These are phyloP conservation scores for Globisporangium viniferum DNA, from an alignment of 352 stramenopile species.

Conservation along the genomic window DNA sequence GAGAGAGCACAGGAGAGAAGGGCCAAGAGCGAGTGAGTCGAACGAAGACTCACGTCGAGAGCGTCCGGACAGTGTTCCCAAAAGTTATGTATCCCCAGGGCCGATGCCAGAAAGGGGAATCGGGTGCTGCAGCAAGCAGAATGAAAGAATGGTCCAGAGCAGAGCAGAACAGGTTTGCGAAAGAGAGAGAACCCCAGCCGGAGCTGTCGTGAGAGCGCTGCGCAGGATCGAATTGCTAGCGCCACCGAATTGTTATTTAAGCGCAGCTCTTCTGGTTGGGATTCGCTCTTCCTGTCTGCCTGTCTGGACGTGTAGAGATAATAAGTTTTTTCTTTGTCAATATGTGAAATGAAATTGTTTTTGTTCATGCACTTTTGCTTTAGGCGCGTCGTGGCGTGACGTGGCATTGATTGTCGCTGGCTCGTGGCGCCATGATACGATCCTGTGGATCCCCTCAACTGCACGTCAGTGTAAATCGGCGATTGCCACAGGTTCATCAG, in stretches of 20 bases:
- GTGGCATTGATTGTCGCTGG: background rate
- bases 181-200: background rate
- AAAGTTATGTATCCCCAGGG: background rate
- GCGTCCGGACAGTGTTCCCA: background rate
- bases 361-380: background rate
- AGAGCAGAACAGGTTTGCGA: background rate
- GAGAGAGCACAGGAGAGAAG: slow-evolving; percentile 19
- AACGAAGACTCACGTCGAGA: slow-evolving; percentile 4
- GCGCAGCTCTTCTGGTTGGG: background rate
- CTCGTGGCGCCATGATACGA: background rate
- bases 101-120: background rate
- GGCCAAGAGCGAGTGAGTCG: background rate
- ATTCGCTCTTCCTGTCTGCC: background rate
- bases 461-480: no score
- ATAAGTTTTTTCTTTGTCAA: slow-evolving; percentile 4
- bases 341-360: background rate
- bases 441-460: background rate
- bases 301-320: slow-evolving; percentile 9
- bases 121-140: background rate
- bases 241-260: slow-evolving; percentile 9
- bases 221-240: background rate
- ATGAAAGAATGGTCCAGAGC: background rate
- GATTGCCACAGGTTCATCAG: background rate
- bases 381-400: background rate
- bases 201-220: slow-evolving; percentile 2